Evolutionary conservation across 2,329 filamentous ascomycete genomes (phyloP), one percentile per base, ranked within the genome.

Genomic region (Botrytis tulipae): DNA sequence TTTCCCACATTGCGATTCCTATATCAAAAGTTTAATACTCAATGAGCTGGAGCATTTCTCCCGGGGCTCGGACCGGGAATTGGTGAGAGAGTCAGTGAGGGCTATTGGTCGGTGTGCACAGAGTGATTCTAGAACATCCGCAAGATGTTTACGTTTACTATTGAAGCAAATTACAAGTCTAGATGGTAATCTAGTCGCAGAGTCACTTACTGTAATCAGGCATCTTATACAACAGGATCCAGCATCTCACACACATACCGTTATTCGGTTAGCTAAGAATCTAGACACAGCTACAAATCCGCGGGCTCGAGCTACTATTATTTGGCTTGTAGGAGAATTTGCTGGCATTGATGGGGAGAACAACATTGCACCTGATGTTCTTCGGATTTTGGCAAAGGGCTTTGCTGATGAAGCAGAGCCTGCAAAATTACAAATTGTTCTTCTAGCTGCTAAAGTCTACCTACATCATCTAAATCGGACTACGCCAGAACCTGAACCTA

Each of bases 281-380:
- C 88, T 99, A 3, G 96, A 98, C 80, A 92, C 92, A 5, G 93
- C 94, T 2, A 93, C 92, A 0, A 95, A 96, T 75, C 91, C 96
- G 1, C 92, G 94, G 75, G 96, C 96, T 5, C 88, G 96, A 77
- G 96, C 96, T 4, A 97, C 93, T 68, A 98, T 99, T 76, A 92
- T 99, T 78, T 99, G 96, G 96, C 89, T 99, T 0, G 95, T 98
- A 0, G 96, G 96, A 63, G 96, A 99, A 82, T 98, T 97, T 78
- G 90, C 95, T 0, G 93, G 94, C 0, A 83, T 92, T 4, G 90
- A 94, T 73, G 88, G 91, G 16, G 91, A 95, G 74, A 91, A 96
- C 80, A 97, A 97, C 79, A 95, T 99, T 75, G 96, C 96, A 0
- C 91, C 95, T 0, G 96, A 99, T 79, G 94, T 98, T 10, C 84